Base-by-base conservation (phyloP, 306 rosid genomes). In the Prosopis cineraria region DNA sequence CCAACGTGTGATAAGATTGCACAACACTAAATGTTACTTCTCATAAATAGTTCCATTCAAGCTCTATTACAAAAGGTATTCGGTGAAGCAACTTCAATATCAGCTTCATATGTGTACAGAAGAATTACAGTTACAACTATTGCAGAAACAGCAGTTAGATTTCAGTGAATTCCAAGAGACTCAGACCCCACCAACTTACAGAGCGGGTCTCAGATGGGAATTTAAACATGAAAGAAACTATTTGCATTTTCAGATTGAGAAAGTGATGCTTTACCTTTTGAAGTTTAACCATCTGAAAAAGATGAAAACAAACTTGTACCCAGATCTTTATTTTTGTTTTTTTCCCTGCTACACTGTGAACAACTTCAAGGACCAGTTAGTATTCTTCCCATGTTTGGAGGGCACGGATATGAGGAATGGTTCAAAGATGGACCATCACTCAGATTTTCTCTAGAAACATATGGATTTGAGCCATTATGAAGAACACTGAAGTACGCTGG, bases 351-450 rank as follows among this genome's bases (percentile, higher is more conserved):
- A 11, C 29, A 33, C 11, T n/a, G 66, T 65, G 36, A 75, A 37
- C 84, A 87, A 77, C 72, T 80, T 84, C 82, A 88, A n/a, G 98
- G 99, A 72, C 97, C 98, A 25, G 88, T 91, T 85, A 93, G 89
- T 75, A 93, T 74, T 74, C 96, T 91, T 74, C 98, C 98, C 69
- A 95, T 74, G 85, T 75, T 95, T 72, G 88, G 91, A 2, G 98
- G 85, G 88, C 87, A 90, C 7, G 97, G 96, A 80, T 88, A 88
- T 0, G 93, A 68, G 24, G 93, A 77, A 83, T 82, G 92, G 86
- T 84, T 91, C 81, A 88, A 77, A 24, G 95, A 62, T 76, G 85
- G 76, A 65, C 79, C 84, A 55, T 88, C 93, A 10, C 81, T 87
- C 73, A 82, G 74, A 66, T 89, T 86, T 77, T 93, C 98, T 86